A percentile compares a stretch with the other conserved stretches of the same genome.
These are phyloP conservation scores for Farysia itapuensis DNA, from an alignment of 1,284 basidiomycete genomes.

Conservation along the genomic window DNA sequence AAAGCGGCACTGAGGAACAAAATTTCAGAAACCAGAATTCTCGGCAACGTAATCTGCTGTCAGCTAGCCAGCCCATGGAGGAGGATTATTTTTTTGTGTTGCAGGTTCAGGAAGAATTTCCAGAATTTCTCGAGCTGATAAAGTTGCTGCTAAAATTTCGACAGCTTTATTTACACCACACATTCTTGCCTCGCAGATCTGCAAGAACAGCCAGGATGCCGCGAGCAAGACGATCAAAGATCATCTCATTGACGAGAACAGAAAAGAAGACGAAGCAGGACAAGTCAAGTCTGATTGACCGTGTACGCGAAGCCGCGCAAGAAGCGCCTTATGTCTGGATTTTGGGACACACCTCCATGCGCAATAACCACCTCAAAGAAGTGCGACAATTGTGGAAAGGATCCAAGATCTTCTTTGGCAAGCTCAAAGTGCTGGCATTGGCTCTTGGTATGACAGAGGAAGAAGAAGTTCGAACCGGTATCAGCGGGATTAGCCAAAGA, in stretches of 20 bases:
- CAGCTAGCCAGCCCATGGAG: too few species aligned
- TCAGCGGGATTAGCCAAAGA: conserved; percentile 81
- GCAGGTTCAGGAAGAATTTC: neutral
- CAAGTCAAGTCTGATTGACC: conserved; percentile 79
- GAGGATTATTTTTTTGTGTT: too few species aligned
- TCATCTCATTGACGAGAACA: conserved; percentile 66
- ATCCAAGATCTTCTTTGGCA: conserved; percentile 78
- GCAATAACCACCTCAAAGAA: conserved; percentile 90
- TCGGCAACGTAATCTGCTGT: neutral
- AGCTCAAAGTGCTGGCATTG: conserved; percentile 90
- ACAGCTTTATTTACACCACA: neutral
- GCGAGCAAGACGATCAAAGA: conserved; percentile 60
- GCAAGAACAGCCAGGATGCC: conserved; percentile 57
- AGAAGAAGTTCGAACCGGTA: conserved; percentile 79
- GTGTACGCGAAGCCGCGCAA: conserved; percentile 66
- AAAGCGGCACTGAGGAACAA: too few species aligned
- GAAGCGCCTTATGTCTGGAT: conserved; percentile 94
- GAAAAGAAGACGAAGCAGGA: conserved; percentile 66
- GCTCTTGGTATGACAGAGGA: conserved; percentile 86
- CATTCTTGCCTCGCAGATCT: too few species aligned
- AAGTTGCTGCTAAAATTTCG: neutral
- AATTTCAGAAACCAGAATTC: neutral
- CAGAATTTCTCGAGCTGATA: neutral
- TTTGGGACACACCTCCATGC: conserved; percentile 90
- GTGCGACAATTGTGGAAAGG: conserved; percentile 91